Percentiles rank a stretch among this genome's conserved stretches.
These are phyloP conservation scores for Phoma herbarum DNA, from an alignment of 2,329 filamentous ascomycete genomes.

Conservation along the genomic window DNA sequence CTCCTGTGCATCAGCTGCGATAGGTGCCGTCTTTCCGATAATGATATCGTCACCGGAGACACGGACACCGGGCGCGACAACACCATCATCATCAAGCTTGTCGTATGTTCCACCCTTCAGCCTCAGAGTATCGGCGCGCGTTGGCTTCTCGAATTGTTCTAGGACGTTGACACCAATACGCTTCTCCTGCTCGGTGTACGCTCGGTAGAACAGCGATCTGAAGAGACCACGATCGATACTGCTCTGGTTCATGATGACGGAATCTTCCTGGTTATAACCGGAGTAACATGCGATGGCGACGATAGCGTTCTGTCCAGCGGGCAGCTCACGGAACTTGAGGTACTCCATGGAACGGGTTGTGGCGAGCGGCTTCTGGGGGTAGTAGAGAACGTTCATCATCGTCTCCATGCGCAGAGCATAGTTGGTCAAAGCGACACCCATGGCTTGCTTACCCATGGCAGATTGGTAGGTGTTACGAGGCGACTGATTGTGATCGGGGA, in stretches of 20 bases:
- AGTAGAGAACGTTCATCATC: conserved; percentile 99
- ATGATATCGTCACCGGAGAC: conserved; percentile 99
- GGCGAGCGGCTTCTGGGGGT: conserved; percentile 95
- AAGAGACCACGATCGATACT: conserved; percentile 98
- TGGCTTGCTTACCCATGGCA: conserved; percentile 99
- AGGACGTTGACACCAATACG: conserved; percentile 91
- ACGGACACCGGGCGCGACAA: conserved; percentile 90
- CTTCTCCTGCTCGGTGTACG: conserved; percentile 97
- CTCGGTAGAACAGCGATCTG: conserved; percentile 96
- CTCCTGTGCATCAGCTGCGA: conserved; percentile 91
- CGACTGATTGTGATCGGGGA: conserved; percentile 99
- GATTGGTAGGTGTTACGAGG: conserved; percentile 99
- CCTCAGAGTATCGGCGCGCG: conserved; percentile 83
- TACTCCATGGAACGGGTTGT: conserved; percentile 99
- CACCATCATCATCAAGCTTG: conserved; percentile 96
- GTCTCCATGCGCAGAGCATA: conserved; percentile 98
- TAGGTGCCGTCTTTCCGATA: conserved; percentile 96
- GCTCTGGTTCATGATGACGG: conserved; percentile 99
- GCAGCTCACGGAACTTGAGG: conserved; percentile 95
- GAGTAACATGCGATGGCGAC: conserved; percentile 98
- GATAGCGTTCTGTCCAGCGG: conserved; percentile 96
- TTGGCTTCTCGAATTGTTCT: conserved; percentile 95
- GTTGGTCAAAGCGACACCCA: conserved; percentile 98
- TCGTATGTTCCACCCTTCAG: conserved; percentile 97
- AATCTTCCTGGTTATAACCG: conserved; percentile 99